phyloP scores from a whole-genome alignment of 2,329 filamentous ascomycete genomes.

The Septoria linicola region DNA sequence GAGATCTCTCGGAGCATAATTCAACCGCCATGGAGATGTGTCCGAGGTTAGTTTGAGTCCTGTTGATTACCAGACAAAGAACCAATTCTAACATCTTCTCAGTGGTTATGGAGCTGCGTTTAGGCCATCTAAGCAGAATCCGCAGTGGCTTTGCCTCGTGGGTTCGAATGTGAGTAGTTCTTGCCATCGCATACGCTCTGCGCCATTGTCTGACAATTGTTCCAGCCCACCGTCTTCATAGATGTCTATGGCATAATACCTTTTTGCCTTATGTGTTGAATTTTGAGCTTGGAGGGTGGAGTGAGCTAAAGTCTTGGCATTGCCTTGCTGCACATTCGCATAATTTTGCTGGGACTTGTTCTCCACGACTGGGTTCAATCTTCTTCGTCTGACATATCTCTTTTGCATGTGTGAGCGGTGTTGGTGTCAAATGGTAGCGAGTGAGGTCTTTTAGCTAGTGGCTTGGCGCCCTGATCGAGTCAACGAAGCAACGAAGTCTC shows the following conservation, averaged over 20 bases:
- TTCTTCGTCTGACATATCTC: too few relatives aligned
- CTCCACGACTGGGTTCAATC: too few relatives aligned
- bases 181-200: neutral
- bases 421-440: too few relatives aligned
- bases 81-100: neutral
- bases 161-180: constrained; percentile 25
- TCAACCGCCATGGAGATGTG: constrained; percentile 2
- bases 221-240: neutral
- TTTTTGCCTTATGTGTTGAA: neutral
- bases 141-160: constrained; percentile 34
- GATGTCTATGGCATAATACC: neutral
- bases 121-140: constrained; percentile 32
- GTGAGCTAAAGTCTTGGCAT: neutral
- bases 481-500: too few relatives aligned
- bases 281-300: neutral
- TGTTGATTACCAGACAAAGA: constrained; percentile 22
- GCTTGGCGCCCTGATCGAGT: too few relatives aligned
- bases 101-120: constrained; percentile 36
- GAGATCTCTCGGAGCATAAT: constrained; percentile 1
- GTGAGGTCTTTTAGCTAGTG: too few relatives aligned
- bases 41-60: constrained; percentile 4
- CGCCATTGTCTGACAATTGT: neutral
- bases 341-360: too few relatives aligned
- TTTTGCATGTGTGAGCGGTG: too few relatives aligned
- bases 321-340: too few relatives aligned